These are phyloP conservation scores for Xylariaceae sp. DNA, from an alignment of 2,329 filamentous ascomycete species.

Conservation along the genomic window DNA sequence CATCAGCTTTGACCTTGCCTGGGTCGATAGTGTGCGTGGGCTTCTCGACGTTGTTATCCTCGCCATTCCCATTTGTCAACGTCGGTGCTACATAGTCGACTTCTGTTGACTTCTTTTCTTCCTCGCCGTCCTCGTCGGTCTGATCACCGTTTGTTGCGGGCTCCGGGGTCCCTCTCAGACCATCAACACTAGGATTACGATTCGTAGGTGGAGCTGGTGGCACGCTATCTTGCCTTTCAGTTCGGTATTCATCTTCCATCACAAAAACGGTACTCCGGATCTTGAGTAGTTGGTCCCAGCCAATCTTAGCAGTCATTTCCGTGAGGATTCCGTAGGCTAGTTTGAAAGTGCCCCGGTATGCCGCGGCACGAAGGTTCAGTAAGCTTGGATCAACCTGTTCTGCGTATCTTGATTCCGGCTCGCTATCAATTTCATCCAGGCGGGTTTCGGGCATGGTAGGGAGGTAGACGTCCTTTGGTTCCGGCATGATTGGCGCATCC, in stretches of 20 bases:
- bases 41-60: slow-evolving; percentile 64
- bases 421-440: slow-evolving; percentile 94
- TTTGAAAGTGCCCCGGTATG: slow-evolving; percentile 93
- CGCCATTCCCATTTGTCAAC: slow-evolving; percentile 45
- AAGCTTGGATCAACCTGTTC: slow-evolving; percentile 89
- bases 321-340: slow-evolving; percentile 93
- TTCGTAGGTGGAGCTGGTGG: slow-evolving; percentile 51
- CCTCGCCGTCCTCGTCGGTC: slow-evolving; percentile 37
- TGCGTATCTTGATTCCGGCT: slow-evolving; percentile 75
- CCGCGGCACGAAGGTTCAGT: slow-evolving; percentile 80
- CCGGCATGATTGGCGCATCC: slow-evolving; percentile 91
- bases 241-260: slow-evolving; percentile 98
- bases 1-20: slow-evolving; percentile 74
- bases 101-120: slow-evolving; percentile 38
- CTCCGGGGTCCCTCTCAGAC: slow-evolving; percentile 71
- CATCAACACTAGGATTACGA: slow-evolving; percentile 79
- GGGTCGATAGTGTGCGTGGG: slow-evolving; percentile 79
- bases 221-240: slow-evolving; percentile 72
- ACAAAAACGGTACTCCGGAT: slow-evolving; percentile 97
- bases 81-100: slow-evolving; percentile 38
- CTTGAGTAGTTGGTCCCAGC: slow-evolving; percentile 94
- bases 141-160: slow-evolving; percentile 53
- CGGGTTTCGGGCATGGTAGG: slow-evolving; percentile 87
- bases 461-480: slow-evolving; percentile 83
- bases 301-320: slow-evolving; percentile 94